Conservation (phyloP, 768 basidiomycete genomes). For the Collybiopsis luxurians region DNA sequence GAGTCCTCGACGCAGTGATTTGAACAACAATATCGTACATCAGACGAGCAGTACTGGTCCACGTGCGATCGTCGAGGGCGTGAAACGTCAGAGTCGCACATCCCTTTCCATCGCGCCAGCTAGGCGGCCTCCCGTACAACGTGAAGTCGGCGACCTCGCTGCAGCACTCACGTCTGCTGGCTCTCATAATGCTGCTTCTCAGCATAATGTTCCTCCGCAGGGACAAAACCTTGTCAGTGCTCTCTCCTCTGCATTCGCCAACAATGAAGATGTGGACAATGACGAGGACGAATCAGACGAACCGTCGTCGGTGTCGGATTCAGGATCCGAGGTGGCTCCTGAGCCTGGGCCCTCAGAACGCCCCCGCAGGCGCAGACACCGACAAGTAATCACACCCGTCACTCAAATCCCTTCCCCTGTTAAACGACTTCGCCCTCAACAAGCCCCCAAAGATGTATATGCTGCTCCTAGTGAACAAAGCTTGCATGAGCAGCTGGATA, state of each 20-base stretch:
- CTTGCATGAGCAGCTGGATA: neutral
- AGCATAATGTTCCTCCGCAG: no score
- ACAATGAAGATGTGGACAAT: neutral
- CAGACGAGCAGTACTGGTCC: no score
- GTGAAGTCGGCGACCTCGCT: neutral
- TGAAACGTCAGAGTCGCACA: no score
- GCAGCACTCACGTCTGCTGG: neutral
- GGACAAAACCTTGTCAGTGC: neutral
- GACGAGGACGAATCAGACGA: neutral
- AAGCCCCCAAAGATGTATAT: neutral
- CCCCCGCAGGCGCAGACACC: neutral
- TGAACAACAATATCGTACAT: no score
- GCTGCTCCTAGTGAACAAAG: neutral
- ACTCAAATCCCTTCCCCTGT: constrained; percentile 3
- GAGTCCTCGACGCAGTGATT: no score
- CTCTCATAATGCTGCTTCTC: neutral
- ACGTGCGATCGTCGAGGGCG: no score
- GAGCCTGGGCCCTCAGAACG: neutral
- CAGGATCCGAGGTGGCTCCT: neutral
- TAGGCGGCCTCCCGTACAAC: neutral
- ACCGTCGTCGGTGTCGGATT: neutral
- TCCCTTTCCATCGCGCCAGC: no score
- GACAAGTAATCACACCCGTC: neutral
- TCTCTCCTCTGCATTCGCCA: neutral
- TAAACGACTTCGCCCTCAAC: neutral